Base-by-base conservation (phyloP, 257 asterid genomes). In the Solanum piurae region DNA sequence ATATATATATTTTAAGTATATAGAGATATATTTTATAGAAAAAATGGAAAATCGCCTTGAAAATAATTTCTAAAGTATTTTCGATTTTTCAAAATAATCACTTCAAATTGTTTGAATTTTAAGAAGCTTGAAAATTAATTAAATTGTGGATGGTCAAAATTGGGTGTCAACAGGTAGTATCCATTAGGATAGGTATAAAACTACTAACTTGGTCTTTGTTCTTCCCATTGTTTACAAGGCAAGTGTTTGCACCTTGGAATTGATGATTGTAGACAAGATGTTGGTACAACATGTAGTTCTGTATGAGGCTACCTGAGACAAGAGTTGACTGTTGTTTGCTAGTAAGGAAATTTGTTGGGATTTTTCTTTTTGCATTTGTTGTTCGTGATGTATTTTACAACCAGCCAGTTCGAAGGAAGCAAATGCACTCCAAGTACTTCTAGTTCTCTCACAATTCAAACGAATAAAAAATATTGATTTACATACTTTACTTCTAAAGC, bases 171-270 rank as follows among this genome's bases (percentile, higher is more conserved):
- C 29, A 29, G n/a, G n/a, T n/a, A n/a, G n/a, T n/a, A 85, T 38
- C 58, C 21, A n/a, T 38, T 40, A 38, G 12, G 58, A 23, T 38
- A 23, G 3, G 7, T 38, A 12, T 40, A 38, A 23, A 76, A 38
- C 12, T 76, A 38, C 83, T 38, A 38, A 38, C 23, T 76, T 86
- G 86, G 55, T 73, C 84, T 87, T 79, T 84, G 76, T 73, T 82
- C 89, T 13, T 89, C 36, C 46, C 88, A 60, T 46, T 46, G 88
- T 90, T 85, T 87, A 86, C 91, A 95, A 98, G 93, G 92, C 83
- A 93, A 94, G 92, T 94, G 96, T 89, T 86, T 95, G 92, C 92
- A 91, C 91, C 93, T 95, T 89, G 98, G 95, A 87, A 93, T 97
- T 88, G 90, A 89, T 93, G 95, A 95, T 88, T 97, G 93, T 83